A percentile compares a stretch with the other conserved stretches of the same genome.
These are phyloP conservation scores for Amanita exitialis DNA, from an alignment of 768 basidiomycete species.

Conservation along the genomic window DNA sequence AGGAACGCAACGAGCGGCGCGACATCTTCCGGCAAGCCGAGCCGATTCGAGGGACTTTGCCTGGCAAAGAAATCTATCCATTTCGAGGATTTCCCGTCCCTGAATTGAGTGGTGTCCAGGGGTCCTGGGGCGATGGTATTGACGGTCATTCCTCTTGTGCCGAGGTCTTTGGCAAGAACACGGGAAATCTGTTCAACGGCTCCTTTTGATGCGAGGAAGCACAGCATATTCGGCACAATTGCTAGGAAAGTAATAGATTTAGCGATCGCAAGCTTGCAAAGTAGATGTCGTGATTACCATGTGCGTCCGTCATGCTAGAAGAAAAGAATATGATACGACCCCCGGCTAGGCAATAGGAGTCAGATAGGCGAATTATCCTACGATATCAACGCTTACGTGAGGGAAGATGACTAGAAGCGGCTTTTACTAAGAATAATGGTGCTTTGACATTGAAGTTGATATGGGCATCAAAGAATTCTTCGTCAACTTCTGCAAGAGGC, in stretches of 20 bases:
- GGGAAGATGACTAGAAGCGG: conserved; percentile 30
- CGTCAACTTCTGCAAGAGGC: conserved; percentile 38
- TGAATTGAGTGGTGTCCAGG: conserved; percentile 45
- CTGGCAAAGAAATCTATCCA: conserved; percentile 34
- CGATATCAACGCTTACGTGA: conserved; percentile 23
- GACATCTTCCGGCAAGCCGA: conserved; percentile 43
- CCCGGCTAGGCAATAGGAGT: conserved; percentile 23
- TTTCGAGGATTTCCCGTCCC: conserved; percentile 38
- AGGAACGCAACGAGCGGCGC: conserved; percentile 44
- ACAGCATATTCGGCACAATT: conserved; percentile 36
- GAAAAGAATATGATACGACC: conserved; percentile 52
- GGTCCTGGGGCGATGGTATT: conserved; percentile 50
- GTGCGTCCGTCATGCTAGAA: conserved; percentile 33
- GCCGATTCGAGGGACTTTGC: conserved; percentile 34
- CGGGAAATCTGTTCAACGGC: conserved; percentile 51
- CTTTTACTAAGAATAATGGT: conserved; percentile 44
- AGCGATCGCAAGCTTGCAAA: not conserved
- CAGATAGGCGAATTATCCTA: not conserved
- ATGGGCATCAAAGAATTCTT: conserved; percentile 40
- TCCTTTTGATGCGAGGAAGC: conserved; percentile 47
- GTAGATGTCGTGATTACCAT: conserved; percentile 17
- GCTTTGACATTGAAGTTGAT: conserved; percentile 50
- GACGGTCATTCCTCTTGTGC: conserved; percentile 40
- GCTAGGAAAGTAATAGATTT: conserved; percentile 11
- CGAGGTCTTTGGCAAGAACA: conserved; percentile 51